A percentile compares a stretch with the other conserved stretches of the same genome.
Evolutionary conservation across 371 early-diverging fungal species (phyloP).

Genomic region (Vittaforma corneae): DNA sequence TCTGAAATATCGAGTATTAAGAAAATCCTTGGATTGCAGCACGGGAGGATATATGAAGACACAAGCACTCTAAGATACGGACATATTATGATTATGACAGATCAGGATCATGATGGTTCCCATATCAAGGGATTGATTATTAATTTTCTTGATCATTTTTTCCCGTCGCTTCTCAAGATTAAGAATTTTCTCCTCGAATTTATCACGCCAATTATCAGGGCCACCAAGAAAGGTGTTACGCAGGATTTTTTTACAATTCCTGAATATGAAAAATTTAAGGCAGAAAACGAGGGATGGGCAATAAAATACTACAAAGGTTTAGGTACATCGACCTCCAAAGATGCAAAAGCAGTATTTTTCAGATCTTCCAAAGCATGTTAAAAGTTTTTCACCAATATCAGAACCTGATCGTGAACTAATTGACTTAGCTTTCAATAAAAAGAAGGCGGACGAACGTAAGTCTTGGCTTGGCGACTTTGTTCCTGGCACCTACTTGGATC

Average conservation of each 20-base stretch:
- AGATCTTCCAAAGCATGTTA: constrained; percentile 69
- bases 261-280: constrained; percentile 79
- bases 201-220: constrained; percentile 92
- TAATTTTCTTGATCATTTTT: constrained; percentile 92
- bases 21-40: constrained; percentile 87
- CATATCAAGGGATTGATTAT: constrained; percentile 97
- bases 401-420: constrained; percentile 69
- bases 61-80: constrained; percentile 75
- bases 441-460: constrained; percentile 85
- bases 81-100: constrained; percentile 96
- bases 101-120: constrained; percentile 98
- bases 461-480: constrained; percentile 77
- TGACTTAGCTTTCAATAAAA: constrained; percentile 94
- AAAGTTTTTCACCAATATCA: constrained; percentile 66
- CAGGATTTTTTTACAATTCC: constrained; percentile 83
- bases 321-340: constrained; percentile 78
- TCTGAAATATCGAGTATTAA: constrained; percentile 80
- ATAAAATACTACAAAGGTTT: constrained; percentile 95
- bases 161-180: constrained; percentile 79
- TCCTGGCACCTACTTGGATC: constrained; percentile 86
- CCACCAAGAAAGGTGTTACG: constrained; percentile 28
- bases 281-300: constrained; percentile 49
- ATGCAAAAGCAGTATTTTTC: constrained; percentile 89
- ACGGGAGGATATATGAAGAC: constrained; percentile 68
- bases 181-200: constrained; percentile 90